Conservation (phyloP, 345 rosid genomes). For the Sisymbrium irio region DNA sequence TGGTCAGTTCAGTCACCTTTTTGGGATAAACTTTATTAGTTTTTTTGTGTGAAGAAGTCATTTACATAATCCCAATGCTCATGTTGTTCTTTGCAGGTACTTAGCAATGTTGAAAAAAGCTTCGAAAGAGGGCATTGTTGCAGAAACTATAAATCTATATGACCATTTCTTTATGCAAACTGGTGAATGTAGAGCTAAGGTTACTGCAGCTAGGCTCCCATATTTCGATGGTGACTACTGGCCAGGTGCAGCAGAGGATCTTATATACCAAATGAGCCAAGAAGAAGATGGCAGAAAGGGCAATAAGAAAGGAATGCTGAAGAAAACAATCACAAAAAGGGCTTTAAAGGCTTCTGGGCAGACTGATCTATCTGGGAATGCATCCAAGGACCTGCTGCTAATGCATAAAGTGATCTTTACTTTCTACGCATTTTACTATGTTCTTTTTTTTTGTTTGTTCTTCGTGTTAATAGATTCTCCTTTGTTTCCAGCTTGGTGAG, state of each 20-base stretch:
- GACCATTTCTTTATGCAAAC: slow-evolving; percentile 86
- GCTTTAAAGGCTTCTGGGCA: slow-evolving; percentile 98
- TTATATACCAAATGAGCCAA: slow-evolving; percentile 88
- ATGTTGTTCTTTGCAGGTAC: slow-evolving; percentile 58
- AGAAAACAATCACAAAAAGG: slow-evolving; percentile 92
- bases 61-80: slow-evolving; percentile 22
- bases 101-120: slow-evolving; percentile 90
- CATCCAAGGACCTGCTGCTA: slow-evolving; percentile 90
- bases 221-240: slow-evolving; percentile 99
- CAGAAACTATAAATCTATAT: slow-evolving; percentile 77
- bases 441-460: background rate
- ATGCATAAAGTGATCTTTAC: slow-evolving; percentile 82
- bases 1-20: slow-evolving; percentile 57
- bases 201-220: slow-evolving; percentile 97
- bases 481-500: slow-evolving; percentile 87
- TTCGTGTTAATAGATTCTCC: background rate
- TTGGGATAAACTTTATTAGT: background rate
- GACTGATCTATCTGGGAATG: slow-evolving; percentile 88
- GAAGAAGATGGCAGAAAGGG: slow-evolving; percentile 96
- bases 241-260: slow-evolving; percentile 99
- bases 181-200: slow-evolving; percentile 91
- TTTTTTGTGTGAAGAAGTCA: slow-evolving; percentile 4
- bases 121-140: slow-evolving; percentile 78
- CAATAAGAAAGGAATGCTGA: slow-evolving; percentile 82
- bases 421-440: background rate